Evolutionary conservation across 2,329 filamentous ascomycete species (phyloP), one percentile per base, ranked within the genome.

Genomic region (Lachnellula cervina): DNA sequence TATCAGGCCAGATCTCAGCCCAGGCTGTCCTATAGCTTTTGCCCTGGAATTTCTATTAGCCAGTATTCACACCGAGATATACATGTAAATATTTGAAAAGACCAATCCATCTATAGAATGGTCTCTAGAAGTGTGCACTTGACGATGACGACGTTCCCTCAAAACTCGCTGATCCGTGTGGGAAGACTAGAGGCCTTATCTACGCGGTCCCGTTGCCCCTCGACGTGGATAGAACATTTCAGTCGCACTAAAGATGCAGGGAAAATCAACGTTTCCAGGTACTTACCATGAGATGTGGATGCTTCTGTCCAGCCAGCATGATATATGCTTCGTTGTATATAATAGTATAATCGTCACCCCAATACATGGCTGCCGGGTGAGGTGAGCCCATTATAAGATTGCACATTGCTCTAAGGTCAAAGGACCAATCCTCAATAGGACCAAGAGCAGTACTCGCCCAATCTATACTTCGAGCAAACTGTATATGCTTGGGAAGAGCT

Each of bases 381-480:
- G 88, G 88, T 56, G 82, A 87, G 14, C 82, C 86, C 88, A 94
- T 91, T 63, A 95, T 83, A 44, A 93, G 72, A 69, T 92, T 93
- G 49, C 88, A 86, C 84, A 92, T 89, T 59, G 84, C 82, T 52
- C 90, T 80, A 49, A 94, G 73, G 63, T 91, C 87, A 32, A 81
- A 73, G 1, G 80, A 75, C 89, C 89, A 95, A 48, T 77, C 73
- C 59, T 89, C 86, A 19, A 94, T 90, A 0, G 89, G 87, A 0
- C 90, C 89, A 1, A 94, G 75, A 4, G 84, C 75, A 1, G 89
- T 94, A 0, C 80, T 75, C 2, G 80, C 80, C 90, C 89, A 95
- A 68, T 92, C 85, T 37, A 86, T 70, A 40, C 81, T 83, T 38
- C 87, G 81, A 17, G 86, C 86, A 62, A 93, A 89, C 52, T 79